Conservation (phyloP, 768 basidiomycete species). For the Boletus reticuloceps region DNA sequence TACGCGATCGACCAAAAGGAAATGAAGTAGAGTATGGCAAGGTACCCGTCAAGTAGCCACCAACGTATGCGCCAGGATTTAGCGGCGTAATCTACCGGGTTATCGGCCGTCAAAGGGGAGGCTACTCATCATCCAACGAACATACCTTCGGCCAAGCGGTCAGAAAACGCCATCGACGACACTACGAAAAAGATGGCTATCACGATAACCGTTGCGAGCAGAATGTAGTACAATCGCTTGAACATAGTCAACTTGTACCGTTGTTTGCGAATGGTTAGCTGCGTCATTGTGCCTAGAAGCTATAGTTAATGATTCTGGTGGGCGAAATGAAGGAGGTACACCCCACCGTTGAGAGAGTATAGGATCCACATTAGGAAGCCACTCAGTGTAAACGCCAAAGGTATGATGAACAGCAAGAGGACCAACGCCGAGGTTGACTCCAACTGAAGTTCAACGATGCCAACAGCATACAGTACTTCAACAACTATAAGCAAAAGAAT, state of each 20-base stretch:
- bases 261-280: conserved; percentile 84
- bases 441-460: conserved; percentile 89
- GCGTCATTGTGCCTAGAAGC: conserved; percentile 74
- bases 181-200: conserved; percentile 91
- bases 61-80: conserved; percentile 88
- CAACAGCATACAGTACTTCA: conserved; percentile 86
- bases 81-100: conserved; percentile 78
- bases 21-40: conserved; percentile 82
- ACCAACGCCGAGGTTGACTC: conserved; percentile 86
- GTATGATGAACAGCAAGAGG: conserved; percentile 87
- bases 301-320: conserved; percentile 2
- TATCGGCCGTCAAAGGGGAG: background rate
- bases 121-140: conserved; percentile 2
- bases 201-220: conserved; percentile 76
- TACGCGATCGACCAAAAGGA: conserved; percentile 81
- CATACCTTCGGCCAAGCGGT: conserved; percentile 84
- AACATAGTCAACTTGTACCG: conserved; percentile 89
- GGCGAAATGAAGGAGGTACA: background rate
- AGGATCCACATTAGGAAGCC: conserved; percentile 96
- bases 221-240: conserved; percentile 77
- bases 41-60: conserved; percentile 96
- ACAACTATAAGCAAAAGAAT: conserved; percentile 6
- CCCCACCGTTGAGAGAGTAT: conserved; percentile 80
- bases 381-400: conserved; percentile 92
- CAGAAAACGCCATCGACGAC: conserved; percentile 88